These are phyloP conservation scores for Coniochaeta sp. DNA, from an alignment of 2,329 filamentous ascomycete species.

Conservation along the genomic window DNA sequence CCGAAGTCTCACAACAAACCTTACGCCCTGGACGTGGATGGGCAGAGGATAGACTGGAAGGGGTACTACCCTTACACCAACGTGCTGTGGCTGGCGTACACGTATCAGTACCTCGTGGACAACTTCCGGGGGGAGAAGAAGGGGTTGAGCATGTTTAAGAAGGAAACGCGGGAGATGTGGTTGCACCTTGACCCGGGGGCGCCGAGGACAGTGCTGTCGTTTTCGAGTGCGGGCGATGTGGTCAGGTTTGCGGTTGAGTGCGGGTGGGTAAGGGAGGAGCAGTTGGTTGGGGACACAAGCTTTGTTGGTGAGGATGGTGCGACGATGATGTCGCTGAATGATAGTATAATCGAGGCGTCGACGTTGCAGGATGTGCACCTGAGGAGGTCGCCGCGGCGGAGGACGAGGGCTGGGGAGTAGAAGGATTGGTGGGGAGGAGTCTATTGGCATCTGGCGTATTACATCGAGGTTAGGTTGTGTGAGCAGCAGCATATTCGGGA, in stretches of 20 bases:
- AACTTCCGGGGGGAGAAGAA: slow-evolving; percentile 40
- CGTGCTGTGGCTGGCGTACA: slow-evolving; percentile 57
- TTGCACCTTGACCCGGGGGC: slow-evolving; percentile 45
- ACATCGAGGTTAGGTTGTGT: neutral
- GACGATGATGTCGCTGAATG: neutral
- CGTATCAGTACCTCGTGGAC: slow-evolving; percentile 45
- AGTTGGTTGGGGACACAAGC: slow-evolving; percentile 27
- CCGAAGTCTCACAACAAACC: slow-evolving; percentile 38
- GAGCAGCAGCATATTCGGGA: neutral
- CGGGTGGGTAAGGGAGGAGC: slow-evolving; percentile 48
- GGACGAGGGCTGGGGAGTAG: neutral
- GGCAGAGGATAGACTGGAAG: slow-evolving; percentile 44
- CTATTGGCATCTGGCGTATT: neutral
- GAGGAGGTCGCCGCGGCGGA: neutral
- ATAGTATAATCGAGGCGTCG: slow-evolving; percentile 4
- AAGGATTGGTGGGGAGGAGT: neutral
- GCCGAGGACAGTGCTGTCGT: slow-evolving; percentile 37
- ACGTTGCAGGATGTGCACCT: neutral
- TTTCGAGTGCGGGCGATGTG: slow-evolving; percentile 48
- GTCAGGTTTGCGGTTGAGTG: slow-evolving; percentile 51
- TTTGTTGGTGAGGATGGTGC: slow-evolving; percentile 1
- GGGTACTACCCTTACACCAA: slow-evolving; percentile 55
- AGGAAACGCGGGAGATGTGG: slow-evolving; percentile 46
- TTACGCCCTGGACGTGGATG: slow-evolving; percentile 38
- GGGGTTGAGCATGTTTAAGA: slow-evolving; percentile 38